A percentile compares a stretch with the other conserved stretches of the same genome.
phyloP scores from a whole-genome alignment of 139 green algal species.

The Chlorella vulgaris region DNA sequence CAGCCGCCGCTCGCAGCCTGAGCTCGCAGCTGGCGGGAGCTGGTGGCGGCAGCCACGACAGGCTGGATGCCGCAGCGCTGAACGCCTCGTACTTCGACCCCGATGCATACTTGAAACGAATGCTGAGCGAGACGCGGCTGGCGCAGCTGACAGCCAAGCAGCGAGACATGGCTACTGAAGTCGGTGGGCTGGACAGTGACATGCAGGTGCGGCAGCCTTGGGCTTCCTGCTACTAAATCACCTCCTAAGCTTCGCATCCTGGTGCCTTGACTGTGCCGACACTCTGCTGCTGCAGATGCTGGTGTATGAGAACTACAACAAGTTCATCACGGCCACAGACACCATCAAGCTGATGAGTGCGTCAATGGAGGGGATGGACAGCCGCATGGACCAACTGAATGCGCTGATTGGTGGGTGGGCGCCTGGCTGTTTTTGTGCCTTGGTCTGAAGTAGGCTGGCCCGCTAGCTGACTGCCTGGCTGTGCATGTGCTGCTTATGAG shows the following conservation, averaged over 20 bases:
- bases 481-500: not conserved
- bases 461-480: not conserved
- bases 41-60: not conserved
- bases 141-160: constrained; percentile 64
- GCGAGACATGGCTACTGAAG: constrained; percentile 80
- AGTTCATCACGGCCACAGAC: constrained; percentile 97
- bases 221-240: too few species aligned
- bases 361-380: constrained; percentile 73
- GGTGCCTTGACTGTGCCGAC: not conserved
- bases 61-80: constrained; percentile 5
- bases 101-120: constrained; percentile 24
- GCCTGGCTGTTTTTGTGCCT: too few species aligned
- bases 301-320: constrained; percentile 99
- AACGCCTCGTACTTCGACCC: constrained; percentile 41
- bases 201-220: constrained; percentile 74
- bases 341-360: constrained; percentile 83
- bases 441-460: not conserved
- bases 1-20: not conserved
- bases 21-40: not conserved
- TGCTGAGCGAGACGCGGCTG: constrained; percentile 42
- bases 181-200: constrained; percentile 92
- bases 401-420: constrained; percentile 17
- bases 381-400: constrained; percentile 32
- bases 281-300: constrained; percentile 74
- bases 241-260: not conserved